Base-by-base conservation (phyloP, 371 early-diverging fungal species). In the Gilbertella persicaria region DNA sequence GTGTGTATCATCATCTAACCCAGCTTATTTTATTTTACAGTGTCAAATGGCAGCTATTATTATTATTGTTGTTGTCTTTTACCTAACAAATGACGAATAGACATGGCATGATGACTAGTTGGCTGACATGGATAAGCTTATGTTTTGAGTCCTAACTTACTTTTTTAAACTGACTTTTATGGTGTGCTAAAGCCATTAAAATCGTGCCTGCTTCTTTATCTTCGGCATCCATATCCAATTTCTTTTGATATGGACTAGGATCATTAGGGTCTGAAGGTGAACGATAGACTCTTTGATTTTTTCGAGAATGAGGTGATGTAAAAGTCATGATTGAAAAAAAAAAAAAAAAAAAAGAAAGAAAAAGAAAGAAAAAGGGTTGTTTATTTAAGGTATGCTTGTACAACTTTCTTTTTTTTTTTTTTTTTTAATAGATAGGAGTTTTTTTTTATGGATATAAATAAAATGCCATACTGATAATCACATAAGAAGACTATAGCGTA, bases 131-230 rank as follows among this genome's bases (percentile, higher is more conserved):
- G 35, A 42, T 5, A 16, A 20, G n/a, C 1, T 49, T 1, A 19
- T 41, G 55, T 24, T 16, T 38, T 17, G 14, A 30, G 38, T 29
- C 20, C 8, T n/a, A 39, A 26, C 8, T 44, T 37, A 12, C 26
- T 14, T 39, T 38, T 21, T n/a, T n/a, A 3, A 42, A 25, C 43
- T 42, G 36, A 40, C 23, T 39, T 6, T 49, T 44, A 30, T 56
- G 51, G 5, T 56, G 30, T 8, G 56, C 52, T 19, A 62, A 47
- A 21, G 62, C 50, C 56, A 62, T 56, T 23, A 62, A 56, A 29
- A 62, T 62, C 8, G 51, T 55, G 13, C 62, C 55, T 4, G 62
- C 62, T 37, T 62, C 62, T 46, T 51, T 50, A 28, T 62, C 62
- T 28, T 62, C 56, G 1, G 62, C 62, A 42, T 62, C 56, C n/a